phyloP scores from a whole-genome alignment of 371 early-diverging fungal genomes.

The Apophysomyces trapeziformis region DNA sequence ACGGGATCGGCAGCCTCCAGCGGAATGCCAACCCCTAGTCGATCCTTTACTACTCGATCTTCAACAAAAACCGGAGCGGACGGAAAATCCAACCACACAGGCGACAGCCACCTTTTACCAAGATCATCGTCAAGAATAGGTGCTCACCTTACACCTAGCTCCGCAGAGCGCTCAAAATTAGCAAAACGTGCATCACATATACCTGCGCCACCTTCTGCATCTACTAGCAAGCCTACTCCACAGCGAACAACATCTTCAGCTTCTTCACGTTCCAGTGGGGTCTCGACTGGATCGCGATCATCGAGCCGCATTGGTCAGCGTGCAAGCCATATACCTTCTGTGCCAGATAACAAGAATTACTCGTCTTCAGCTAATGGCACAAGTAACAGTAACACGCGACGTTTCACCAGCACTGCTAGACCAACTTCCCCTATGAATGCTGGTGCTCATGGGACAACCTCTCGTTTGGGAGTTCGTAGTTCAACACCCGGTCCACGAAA shows the following conservation, averaged over 20 bases:
- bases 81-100: conserved; percentile 11
- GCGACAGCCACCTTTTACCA: background rate
- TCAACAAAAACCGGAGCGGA: background rate
- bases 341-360: background rate
- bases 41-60: conserved; percentile 2
- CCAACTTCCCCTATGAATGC: conserved; percentile 1
- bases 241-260: conserved; percentile 10
- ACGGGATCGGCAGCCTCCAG: conserved; percentile 7
- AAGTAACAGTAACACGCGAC: background rate
- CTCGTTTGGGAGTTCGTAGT: background rate
- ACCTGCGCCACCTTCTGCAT: conserved; percentile 2
- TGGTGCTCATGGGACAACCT: background rate
- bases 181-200: conserved; percentile 6
- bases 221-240: conserved; percentile 4
- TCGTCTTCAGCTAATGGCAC: background rate
- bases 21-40: conserved; percentile 8
- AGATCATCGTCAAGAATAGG: conserved; percentile 14
- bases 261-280: conserved; percentile 1
- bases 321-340: conserved; percentile 1
- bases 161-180: conserved; percentile 3
- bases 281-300: conserved; percentile 2
- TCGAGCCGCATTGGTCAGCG: background rate
- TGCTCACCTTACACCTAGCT: background rate
- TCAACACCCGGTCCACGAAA: conserved; percentile 3
- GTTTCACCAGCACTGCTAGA: background rate